Conservation (phyloP, 306 rosid genomes). For the Rosa multiflora region DNA sequence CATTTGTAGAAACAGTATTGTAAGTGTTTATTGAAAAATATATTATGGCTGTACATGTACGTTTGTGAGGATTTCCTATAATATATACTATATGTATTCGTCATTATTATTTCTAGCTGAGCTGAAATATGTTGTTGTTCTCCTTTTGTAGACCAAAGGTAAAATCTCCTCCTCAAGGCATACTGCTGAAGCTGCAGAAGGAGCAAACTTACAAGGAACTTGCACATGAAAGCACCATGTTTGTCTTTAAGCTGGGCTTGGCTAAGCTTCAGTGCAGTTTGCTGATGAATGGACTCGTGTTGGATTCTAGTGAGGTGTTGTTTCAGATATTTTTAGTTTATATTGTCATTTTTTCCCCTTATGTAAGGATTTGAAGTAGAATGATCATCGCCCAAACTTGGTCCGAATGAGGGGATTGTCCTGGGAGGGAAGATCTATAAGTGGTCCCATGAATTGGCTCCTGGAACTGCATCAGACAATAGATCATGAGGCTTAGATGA, state of each 20-base stretch:
- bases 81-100: conserved; percentile 3
- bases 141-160: conserved; percentile 69
- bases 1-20: conserved; percentile 91
- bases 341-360: too few relatives aligned
- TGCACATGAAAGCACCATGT: conserved; percentile 73
- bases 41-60: neutral
- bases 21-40: conserved; percentile 39
- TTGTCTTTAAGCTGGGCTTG: conserved; percentile 78
- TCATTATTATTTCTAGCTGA: conserved; percentile 8
- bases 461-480: conserved; percentile 1
- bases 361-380: neutral
- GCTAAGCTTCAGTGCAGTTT: conserved; percentile 64
- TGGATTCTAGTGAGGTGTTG: conserved; percentile 78
- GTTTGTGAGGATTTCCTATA: conserved; percentile 15
- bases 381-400: neutral
- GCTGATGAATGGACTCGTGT: conserved; percentile 91
- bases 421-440: neutral
- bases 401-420: neutral
- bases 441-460: neutral
- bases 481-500: neutral
- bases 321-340: neutral
- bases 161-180: conserved; percentile 88
- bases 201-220: conserved; percentile 67
- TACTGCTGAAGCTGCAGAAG: conserved; percentile 71
- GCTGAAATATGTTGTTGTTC: conserved; percentile 25